These are phyloP conservation scores for Paspalum vaginatum DNA, from an alignment of 176 grass and related monocot genomes.

Conservation along the genomic window DNA sequence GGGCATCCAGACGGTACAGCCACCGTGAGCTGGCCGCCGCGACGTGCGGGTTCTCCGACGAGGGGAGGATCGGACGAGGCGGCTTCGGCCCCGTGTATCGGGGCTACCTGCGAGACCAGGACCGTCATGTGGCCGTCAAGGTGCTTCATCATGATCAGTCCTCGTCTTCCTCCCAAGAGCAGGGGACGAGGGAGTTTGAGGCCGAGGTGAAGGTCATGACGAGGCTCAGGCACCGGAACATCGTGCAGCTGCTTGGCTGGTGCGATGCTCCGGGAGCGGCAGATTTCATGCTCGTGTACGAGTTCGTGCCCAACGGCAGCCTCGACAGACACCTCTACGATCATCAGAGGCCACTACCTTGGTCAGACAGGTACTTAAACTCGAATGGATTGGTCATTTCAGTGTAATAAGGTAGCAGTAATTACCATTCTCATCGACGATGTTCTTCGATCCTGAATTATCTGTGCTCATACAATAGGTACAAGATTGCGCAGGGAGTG, in stretches of 20 bases:
- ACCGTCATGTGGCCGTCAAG: not conserved
- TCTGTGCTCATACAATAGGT: not conserved
- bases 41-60: not conserved
- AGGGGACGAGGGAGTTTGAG: not conserved
- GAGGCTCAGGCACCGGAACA: slow-evolving; percentile 51
- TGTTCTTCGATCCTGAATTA: too few species aligned
- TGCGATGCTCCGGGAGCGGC: not conserved
- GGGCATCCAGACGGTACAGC: not conserved
- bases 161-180: not conserved
- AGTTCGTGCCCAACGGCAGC: slow-evolving; percentile 39
- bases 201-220: slow-evolving; percentile 19
- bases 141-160: too few species aligned
- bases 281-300: slow-evolving; percentile 24
- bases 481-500: not conserved
- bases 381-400: too few species aligned
- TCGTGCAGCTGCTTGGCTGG: slow-evolving; percentile 44
- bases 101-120: not conserved
- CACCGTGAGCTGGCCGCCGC: slow-evolving; percentile 4
- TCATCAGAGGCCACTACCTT: not conserved
- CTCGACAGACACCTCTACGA: slow-evolving; percentile 24
- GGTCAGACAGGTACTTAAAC: not conserved
- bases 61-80: not conserved
- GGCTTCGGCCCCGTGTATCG: not conserved
- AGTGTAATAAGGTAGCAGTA: too few species aligned
- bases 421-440: too few species aligned